These are phyloP conservation scores for Chlorella sp. DNA, from an alignment of 139 green algal genomes.

Conservation along the genomic window DNA sequence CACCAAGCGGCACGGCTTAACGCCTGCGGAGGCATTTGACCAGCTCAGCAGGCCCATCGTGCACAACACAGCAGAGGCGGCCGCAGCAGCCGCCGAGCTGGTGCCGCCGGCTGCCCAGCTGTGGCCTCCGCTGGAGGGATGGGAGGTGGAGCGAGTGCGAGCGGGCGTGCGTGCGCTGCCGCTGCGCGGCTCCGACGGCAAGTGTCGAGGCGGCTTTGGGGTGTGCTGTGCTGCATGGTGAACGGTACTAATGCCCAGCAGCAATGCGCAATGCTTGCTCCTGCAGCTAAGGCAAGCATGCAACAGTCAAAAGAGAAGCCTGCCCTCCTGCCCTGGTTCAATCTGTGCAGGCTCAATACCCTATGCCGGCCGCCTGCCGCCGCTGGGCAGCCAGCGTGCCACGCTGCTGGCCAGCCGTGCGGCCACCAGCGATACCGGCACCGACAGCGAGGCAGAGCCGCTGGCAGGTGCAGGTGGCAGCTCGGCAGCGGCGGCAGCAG, in stretches of 20 bases:
- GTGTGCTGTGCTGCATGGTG: too few relatives aligned
- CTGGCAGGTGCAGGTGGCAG: not conserved
- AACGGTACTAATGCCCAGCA: too few relatives aligned
- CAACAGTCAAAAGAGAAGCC: too few relatives aligned
- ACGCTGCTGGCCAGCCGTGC: too few relatives aligned
- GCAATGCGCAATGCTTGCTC: too few relatives aligned
- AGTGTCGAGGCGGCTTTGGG: too few relatives aligned
- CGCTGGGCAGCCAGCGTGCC: too few relatives aligned
- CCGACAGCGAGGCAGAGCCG: not conserved
- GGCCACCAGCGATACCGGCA: not conserved
- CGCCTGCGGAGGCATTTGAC: conserved; percentile 47
- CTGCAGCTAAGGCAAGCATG: too few relatives aligned
- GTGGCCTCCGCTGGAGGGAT: conserved; percentile 64
- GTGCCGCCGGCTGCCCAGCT: conserved; percentile 37
- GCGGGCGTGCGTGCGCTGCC: conserved; percentile 81
- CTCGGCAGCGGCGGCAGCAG: not conserved
- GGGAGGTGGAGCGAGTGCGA: conserved; percentile 40
- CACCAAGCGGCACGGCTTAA: conserved; percentile 69
- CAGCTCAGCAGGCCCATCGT: conserved; percentile 38
- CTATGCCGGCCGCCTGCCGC: conserved; percentile 60
- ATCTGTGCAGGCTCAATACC: conserved; percentile 65
- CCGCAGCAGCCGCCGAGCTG: conserved; percentile 43
- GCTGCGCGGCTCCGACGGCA: conserved; percentile 53
- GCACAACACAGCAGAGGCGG: not conserved
- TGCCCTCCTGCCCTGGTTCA: too few relatives aligned